Percentiles rank a stretch among this genome's conserved stretches.
These are phyloP conservation scores for Agaricus subrufescens DNA, from an alignment of 768 basidiomycete genomes.

Conservation along the genomic window DNA sequence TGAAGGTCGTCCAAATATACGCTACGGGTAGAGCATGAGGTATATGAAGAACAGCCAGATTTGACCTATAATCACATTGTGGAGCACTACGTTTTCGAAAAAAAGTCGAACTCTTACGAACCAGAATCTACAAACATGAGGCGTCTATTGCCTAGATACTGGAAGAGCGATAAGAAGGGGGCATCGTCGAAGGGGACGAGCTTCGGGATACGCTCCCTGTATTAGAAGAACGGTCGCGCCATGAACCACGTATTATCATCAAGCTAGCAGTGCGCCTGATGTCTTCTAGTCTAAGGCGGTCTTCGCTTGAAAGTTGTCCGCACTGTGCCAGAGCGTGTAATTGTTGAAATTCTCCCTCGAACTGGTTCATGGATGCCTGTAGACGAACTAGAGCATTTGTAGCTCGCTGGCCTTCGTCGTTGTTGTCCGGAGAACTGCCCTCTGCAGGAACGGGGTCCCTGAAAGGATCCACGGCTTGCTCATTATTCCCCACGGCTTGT, in stretches of 20 bases:
- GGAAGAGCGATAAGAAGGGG: too few species aligned
- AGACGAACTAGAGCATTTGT: background rate
- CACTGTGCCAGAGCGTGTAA: background rate
- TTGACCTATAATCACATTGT: too few species aligned
- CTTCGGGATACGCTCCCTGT: too few species aligned
- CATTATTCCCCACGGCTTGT: background rate
- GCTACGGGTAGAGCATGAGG: too few species aligned
- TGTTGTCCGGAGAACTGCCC: background rate
- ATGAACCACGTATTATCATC: background rate
- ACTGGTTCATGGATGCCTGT: background rate
- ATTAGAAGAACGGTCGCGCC: background rate
- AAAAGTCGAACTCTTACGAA: too few species aligned
- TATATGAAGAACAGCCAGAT: too few species aligned
- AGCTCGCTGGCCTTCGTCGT: background rate
- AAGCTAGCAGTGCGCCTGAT: constrained; percentile 1
- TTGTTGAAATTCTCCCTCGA: background rate
- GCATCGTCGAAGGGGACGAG: too few species aligned
- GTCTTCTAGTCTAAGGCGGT: background rate
- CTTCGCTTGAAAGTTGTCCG: background rate
- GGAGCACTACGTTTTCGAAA: too few species aligned
- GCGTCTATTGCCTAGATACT: too few species aligned
- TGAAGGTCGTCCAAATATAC: too few species aligned
- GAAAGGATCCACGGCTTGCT: background rate
- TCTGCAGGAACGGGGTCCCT: background rate
- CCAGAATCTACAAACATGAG: too few species aligned